Base-by-base conservation (phyloP, 1,284 basidiomycete genomes). In the Sporisorium reilianum region DNA sequence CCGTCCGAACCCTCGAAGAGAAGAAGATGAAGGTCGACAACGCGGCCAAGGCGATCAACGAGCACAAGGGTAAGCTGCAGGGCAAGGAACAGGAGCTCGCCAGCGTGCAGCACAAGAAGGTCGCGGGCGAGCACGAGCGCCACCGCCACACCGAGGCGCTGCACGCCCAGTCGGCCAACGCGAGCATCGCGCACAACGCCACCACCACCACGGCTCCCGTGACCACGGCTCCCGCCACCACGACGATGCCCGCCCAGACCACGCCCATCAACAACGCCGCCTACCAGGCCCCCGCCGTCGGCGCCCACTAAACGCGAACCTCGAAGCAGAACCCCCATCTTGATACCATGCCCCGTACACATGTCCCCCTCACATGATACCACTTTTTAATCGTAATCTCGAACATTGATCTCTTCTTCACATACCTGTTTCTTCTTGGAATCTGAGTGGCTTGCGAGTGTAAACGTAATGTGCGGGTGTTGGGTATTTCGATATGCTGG, bases 1-100 rank as follows among this genome's bases (percentile, higher is more conserved):
- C 73, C 6, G 61, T 75, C 0, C 60, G 73, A 0, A 61, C 53
- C 0, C 51, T 75, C 5, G 73, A 75, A 22, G 73, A 75, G 57
- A 70, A 67, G 64, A 64, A 66, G 61, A 67, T 75, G 67, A 63
- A 70, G 61, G 46, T 75, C 2, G 67, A 71, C 20, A 64, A 48
- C 28, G 30, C 57, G 26, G 25, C 53, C 18, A 71, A 67, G 53
- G 55, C 55, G 4, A 44, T 70, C 32, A 23, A 44, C 40, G 59
- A 64, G 6, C 73, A 75, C 41, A 46, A 52, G 16, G 54, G 40
- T n/a, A 57, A 55, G 38, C 41, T 70, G 9, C 46, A 55, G 54
- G 5, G 18, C n/a, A 54, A 61, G 16, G 67, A 75, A 34, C 64
- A 71, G 25, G 6, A 64, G 20, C 56, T 75, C 11, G 73, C 61